A percentile compares a stretch with the other conserved stretches of the same genome.
Conservation (phyloP, 352 stramenopile species). For the Thraustochytrium aureum region DNA sequence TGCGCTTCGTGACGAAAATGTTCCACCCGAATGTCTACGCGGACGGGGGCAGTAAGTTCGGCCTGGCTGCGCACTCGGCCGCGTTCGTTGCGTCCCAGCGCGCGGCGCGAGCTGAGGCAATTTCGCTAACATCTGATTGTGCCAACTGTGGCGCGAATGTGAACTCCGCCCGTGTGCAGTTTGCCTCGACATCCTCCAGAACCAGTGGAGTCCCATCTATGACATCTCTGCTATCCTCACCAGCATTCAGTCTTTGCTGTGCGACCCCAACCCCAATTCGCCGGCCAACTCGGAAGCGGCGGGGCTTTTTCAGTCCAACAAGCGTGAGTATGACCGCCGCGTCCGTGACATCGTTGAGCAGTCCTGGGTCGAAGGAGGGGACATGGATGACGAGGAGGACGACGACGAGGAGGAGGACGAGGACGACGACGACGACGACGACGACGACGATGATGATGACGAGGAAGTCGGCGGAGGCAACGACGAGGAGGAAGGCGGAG, state of each 20-base stretch:
- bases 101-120: too few relatives aligned
- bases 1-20: slow-evolving; percentile 99
- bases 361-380: slow-evolving; percentile 63
- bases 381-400: slow-evolving; percentile 54
- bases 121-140: too few relatives aligned
- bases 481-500: slow-evolving; percentile 9
- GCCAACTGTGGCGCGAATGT: not conserved
- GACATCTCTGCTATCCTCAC: slow-evolving; percentile 99
- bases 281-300: slow-evolving; percentile 98
- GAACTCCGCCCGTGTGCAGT: slow-evolving; percentile 56
- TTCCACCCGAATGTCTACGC: slow-evolving; percentile 96
- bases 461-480: slow-evolving; percentile 20
- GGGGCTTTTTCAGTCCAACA: slow-evolving; percentile 97
- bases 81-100: too few relatives aligned
- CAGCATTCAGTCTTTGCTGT: slow-evolving; percentile 98
- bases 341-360: slow-evolving; percentile 99
- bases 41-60: slow-evolving; percentile 27
- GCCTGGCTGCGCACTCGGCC: too few relatives aligned
- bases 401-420: slow-evolving; percentile 55
- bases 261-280: slow-evolving; percentile 98
- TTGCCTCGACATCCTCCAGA: slow-evolving; percentile 99
- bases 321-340: slow-evolving; percentile 98
- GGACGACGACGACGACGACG: slow-evolving; percentile 42
- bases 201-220: slow-evolving; percentile 99
- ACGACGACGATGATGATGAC: slow-evolving; percentile 44